These are phyloP conservation scores for Leccinum olivaceopallidum DNA, from an alignment of 768 basidiomycete species.

Conservation along the genomic window DNA sequence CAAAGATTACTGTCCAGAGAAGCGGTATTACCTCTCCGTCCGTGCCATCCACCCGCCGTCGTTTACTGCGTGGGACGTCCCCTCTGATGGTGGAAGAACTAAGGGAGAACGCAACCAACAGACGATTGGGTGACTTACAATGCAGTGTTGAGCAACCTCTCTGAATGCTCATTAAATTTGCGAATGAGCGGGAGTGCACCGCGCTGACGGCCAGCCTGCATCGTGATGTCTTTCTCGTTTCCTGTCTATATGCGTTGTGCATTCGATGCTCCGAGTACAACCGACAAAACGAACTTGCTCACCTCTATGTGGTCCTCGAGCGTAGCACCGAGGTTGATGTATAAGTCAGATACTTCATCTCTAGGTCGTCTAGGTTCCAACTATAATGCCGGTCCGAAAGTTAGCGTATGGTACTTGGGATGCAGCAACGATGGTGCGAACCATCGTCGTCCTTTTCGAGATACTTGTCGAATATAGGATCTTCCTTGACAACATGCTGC, in stretches of 20 bases:
- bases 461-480: constrained; percentile 94
- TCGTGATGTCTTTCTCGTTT: constrained; percentile 88
- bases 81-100: constrained; percentile 39
- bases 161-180: constrained; percentile 97
- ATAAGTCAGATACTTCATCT: constrained; percentile 67
- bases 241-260: constrained; percentile 57
- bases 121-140: constrained; percentile 46
- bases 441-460: constrained; percentile 96
- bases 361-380: constrained; percentile 74
- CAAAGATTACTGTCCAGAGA: not conserved
- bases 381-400: constrained; percentile 40
- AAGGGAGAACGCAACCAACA: not conserved
- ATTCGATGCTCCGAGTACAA: not conserved
- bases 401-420: not conserved
- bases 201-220: constrained; percentile 91
- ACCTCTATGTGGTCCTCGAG: constrained; percentile 91
- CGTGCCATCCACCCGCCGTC: constrained; percentile 48
- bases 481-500: constrained; percentile 84
- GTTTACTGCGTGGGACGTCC: constrained; percentile 58
- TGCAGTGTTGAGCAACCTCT: constrained; percentile 79
- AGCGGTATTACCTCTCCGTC: constrained; percentile 42
- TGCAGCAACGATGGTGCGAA: constrained; percentile 35
- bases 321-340: constrained; percentile 86
- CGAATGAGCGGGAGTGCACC: constrained; percentile 90
- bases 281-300: constrained; percentile 1